Evolutionary conservation across 2,329 filamentous ascomycete species (phyloP), one percentile per base, ranked within the genome.

Genomic region (Colletotrichum sp.): DNA sequence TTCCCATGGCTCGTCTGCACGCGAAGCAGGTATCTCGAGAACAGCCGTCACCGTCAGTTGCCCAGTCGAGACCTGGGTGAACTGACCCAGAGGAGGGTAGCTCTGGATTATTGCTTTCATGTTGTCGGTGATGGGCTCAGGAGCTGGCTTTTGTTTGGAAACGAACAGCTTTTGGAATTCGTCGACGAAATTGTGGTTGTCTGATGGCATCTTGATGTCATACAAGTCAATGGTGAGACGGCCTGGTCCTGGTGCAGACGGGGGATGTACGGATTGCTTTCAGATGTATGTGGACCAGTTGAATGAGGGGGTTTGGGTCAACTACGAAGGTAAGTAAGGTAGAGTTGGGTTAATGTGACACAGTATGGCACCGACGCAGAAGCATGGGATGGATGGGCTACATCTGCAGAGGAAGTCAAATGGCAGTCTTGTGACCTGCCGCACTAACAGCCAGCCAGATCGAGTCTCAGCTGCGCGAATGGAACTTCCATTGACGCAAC

Each of bases 81-180:
- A 89, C 81, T 96, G 94, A 3, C 93, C 95, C 67, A 98, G 84
- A 2, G 95, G 91, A 15, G 96, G 96, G 80, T 92, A 93, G 75
- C 87, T 88, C 26, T 87, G 86, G 21, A 90, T 78, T 15, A 80
- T 79, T 43, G 83, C 81, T 8, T 82, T 83, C 84, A 87, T 88
- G 3, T 75, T 77, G 68, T 82, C 79, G 55, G 79, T 6, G 61
- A 82, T 71, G 34, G 77, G 68, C 30, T 76, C 71, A 30, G 82
- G 81, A 52, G 81, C 75, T 38, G 80, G 77, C 69, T 84, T 87
- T 73, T 85, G 85, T 71, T 84, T 83, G 30, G 85, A 82, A 52
- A 86, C 79, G 66, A 83, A 83, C 58, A 83, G 80, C 71, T 83
- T 80, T 71, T 85, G 83, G 70, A 86, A 84, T 48, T 83, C 82